Percentiles rank a stretch among this genome's conserved stretches.
Conservation (phyloP, 352 stramenopile genomes). For the Pythium dissotocum region DNA sequence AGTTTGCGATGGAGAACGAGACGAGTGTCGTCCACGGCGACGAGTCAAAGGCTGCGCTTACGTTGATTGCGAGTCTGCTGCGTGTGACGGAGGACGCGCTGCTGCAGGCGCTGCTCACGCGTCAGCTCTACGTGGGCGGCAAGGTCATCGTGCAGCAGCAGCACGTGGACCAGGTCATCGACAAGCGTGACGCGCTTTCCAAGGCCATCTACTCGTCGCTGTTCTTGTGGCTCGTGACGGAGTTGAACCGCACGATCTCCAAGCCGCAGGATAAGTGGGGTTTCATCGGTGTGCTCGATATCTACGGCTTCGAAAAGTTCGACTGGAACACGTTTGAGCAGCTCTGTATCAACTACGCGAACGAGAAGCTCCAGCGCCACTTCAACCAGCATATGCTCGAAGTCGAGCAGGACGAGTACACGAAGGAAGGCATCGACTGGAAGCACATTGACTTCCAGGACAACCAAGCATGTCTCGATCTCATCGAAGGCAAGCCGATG, state of each 20-base stretch:
- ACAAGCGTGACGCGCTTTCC: slow-evolving; percentile 88
- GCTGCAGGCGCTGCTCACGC: slow-evolving; percentile 71
- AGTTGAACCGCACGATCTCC: slow-evolving; percentile 91
- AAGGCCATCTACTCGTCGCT: slow-evolving; percentile 94
- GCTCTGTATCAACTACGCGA: slow-evolving; percentile 96
- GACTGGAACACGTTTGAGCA: slow-evolving; percentile 96
- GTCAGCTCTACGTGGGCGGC: slow-evolving; percentile 85
- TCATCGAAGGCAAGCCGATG: slow-evolving; percentile 91
- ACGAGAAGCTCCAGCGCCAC: slow-evolving; percentile 94
- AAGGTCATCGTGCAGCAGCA: slow-evolving; percentile 91
- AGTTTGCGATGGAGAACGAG: slow-evolving; percentile 86
- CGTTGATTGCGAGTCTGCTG: slow-evolving; percentile 72
- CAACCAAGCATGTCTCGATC: slow-evolving; percentile 92
- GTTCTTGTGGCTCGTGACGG: slow-evolving; percentile 90
- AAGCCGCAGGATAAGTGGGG: slow-evolving; percentile 79
- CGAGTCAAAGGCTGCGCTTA: slow-evolving; percentile 44
- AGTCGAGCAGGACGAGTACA: slow-evolving; percentile 97
- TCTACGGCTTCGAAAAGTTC: slow-evolving; percentile 98
- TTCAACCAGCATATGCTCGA: slow-evolving; percentile 97
- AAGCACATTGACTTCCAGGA: slow-evolving; percentile 93
- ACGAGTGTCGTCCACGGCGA: slow-evolving; percentile 61
- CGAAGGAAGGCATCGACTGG: slow-evolving; percentile 94
- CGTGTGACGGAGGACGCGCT: slow-evolving; percentile 78
- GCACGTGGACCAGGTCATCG: slow-evolving; percentile 82
- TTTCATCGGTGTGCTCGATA: slow-evolving; percentile 96